Evolutionary conservation across 169 alveolate genomes (phyloP).

Genomic region (Plasmodium relictum): DNA sequence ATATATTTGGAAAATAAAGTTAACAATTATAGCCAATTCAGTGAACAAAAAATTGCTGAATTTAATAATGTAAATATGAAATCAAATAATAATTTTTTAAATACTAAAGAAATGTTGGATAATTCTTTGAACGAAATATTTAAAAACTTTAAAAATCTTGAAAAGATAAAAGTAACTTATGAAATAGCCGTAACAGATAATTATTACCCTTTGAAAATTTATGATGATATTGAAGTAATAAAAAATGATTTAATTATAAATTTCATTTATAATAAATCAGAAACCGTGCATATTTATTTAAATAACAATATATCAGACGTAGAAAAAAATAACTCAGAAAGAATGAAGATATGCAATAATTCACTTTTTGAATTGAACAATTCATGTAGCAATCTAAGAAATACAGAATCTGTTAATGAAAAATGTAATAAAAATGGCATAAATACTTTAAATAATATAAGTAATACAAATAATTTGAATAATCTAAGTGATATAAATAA

Average conservation of each 20-base stretch:
- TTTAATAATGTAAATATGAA: neutral
- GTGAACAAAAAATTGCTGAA: too few species aligned
- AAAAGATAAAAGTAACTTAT: conserved; percentile 40
- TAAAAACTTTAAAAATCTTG: conserved; percentile 18
- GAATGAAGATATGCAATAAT: too few species aligned
- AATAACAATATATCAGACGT: too few species aligned
- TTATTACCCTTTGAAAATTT: conserved; percentile 33
- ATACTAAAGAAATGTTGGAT: conserved; percentile 16
- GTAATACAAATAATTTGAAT: too few species aligned
- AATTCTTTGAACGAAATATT: conserved; percentile 22
- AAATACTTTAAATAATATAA: too few species aligned
- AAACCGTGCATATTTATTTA: neutral
- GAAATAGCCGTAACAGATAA: conserved; percentile 4
- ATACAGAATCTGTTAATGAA: too few species aligned
- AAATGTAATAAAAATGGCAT: too few species aligned
- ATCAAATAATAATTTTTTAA: neutral
- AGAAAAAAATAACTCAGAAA: too few species aligned
- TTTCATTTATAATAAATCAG: conserved; percentile 34
- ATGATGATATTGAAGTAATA: conserved; percentile 34
- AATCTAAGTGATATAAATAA: neutral
- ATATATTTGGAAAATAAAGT: too few species aligned
- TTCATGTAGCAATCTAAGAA: too few species aligned
- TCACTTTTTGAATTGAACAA: too few species aligned
- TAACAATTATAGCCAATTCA: too few species aligned
- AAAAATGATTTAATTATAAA: conserved; percentile 52